phyloP scores from a whole-genome alignment of 2,329 filamentous ascomycete species.

The Diplocarpon mali region DNA sequence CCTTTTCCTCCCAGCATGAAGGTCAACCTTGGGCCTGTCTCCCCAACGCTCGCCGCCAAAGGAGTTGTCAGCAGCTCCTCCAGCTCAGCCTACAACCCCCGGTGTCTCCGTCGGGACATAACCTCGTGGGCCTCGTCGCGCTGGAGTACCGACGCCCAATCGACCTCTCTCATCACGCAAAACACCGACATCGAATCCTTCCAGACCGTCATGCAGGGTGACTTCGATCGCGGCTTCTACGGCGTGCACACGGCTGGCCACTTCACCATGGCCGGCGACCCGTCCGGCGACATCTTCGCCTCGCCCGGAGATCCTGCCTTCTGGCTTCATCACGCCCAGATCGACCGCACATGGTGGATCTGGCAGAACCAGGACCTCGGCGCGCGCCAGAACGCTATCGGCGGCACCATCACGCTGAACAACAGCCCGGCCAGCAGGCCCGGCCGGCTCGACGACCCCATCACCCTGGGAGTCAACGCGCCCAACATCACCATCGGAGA shows the following conservation, averaged over 20 bases:
- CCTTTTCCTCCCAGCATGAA: conserved; percentile 17
- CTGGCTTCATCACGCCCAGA: conserved; percentile 35
- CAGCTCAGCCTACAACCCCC: conserved; percentile 31
- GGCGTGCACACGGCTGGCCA: conserved; percentile 34
- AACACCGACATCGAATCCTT: conserved; percentile 24
- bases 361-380: conserved; percentile 37
- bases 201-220: conserved; percentile 36
- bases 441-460: conserved; percentile 31
- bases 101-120: conserved; percentile 34
- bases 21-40: conserved; percentile 38
- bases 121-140: conserved; percentile 29
- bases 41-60: conserved; percentile 24
- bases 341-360: conserved; percentile 38
- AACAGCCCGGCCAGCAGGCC: conserved; percentile 32
- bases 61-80: conserved; percentile 1
- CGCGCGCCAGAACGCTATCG: conserved; percentile 21
- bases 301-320: conserved; percentile 36
- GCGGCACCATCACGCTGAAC: conserved; percentile 33
- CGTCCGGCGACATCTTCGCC: conserved; percentile 34
- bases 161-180: conserved; percentile 30
- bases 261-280: conserved; percentile 35
- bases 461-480: conserved; percentile 25
- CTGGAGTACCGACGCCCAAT: conserved; percentile 29
- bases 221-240: conserved; percentile 26
- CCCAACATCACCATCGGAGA: conserved; percentile 25